Base-by-base conservation (phyloP, 495 filamentous ascomycete genomes). In the Lophiostoma macrostomum region DNA sequence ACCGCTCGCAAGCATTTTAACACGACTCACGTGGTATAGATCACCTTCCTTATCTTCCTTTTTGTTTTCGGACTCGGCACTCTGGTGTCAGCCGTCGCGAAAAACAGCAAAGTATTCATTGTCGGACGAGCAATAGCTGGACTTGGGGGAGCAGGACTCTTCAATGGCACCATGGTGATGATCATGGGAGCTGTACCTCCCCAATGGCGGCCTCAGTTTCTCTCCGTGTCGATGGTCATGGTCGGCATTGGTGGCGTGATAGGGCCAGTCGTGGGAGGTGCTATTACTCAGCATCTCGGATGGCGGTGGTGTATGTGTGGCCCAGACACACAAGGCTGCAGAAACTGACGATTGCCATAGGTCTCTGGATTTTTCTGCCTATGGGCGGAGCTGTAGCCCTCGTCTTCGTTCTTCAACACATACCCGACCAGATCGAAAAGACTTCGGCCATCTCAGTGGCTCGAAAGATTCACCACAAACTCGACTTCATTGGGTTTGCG, bases 111-210 rank as follows among this genome's bases (percentile, higher is more conserved):
- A 0, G 79, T 80, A 5, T 73, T 96, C 28, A 95, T 96, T 55
- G 68, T 91, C 50, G 91, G 91, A 8, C 83, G 91, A 23, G 90
- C 90, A 12, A 73, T 95, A 38, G 87, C 89, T 19, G 90, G 90
- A 19, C 54, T 95, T 16, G 90, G 90, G 18, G 77, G 79, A 2
- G 87, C 90, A 0, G 90, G 88, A 34, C 78, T 96, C 42, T 91
- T 91, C 67, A 84, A 85, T 2, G 90, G 90, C 6, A 84, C 84
- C 2, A 77, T 95, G 36, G 79, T 91, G 56, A 94, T 95, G 87
- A 0, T 74, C 93, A 0, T 69, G 67, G 10, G 78, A 81, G 43
- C 76, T 87, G 1, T 87, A 89, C 0, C 69, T 82, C 51, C 91
- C 85, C 67, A 83, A 77, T 5, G 84, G 85, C 31, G 47, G 3